Conservation (phyloP, 208 protist genomes). For the Trypanosoma rangeli region DNA sequence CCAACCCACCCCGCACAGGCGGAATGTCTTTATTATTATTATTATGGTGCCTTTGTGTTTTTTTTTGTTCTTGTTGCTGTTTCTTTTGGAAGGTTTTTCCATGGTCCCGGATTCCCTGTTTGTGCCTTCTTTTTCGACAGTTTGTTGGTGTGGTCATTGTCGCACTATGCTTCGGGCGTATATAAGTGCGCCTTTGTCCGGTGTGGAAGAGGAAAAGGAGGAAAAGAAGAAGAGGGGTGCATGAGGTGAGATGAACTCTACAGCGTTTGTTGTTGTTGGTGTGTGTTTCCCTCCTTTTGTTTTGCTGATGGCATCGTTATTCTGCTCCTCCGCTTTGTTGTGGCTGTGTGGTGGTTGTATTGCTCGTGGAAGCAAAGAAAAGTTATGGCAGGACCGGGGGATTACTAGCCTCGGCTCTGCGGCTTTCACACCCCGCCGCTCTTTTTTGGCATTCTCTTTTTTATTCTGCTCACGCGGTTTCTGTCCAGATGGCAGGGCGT, state of each 20-base stretch:
- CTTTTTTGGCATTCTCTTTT: background rate
- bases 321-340: background rate
- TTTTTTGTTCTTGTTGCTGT: background rate
- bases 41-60: too few relatives aligned
- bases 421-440: background rate
- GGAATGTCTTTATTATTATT: too few relatives aligned
- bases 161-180: background rate
- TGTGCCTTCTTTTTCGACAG: background rate
- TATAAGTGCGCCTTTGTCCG: background rate
- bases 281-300: constrained; percentile 3
- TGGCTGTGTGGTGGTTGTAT: too few relatives aligned
- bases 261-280: background rate
- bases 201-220: background rate
- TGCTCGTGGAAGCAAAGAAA: background rate
- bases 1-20: too few relatives aligned
- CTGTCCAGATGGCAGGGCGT: background rate
- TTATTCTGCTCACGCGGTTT: background rate
- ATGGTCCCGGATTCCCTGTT: too few relatives aligned
- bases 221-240: background rate
- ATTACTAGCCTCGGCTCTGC: background rate
- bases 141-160: background rate
- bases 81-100: background rate
- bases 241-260: background rate
- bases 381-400: background rate
- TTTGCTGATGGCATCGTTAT: constrained; percentile 4